Conservation (phyloP, 352 stramenopile genomes). For the Phytophthora sojae region DNA sequence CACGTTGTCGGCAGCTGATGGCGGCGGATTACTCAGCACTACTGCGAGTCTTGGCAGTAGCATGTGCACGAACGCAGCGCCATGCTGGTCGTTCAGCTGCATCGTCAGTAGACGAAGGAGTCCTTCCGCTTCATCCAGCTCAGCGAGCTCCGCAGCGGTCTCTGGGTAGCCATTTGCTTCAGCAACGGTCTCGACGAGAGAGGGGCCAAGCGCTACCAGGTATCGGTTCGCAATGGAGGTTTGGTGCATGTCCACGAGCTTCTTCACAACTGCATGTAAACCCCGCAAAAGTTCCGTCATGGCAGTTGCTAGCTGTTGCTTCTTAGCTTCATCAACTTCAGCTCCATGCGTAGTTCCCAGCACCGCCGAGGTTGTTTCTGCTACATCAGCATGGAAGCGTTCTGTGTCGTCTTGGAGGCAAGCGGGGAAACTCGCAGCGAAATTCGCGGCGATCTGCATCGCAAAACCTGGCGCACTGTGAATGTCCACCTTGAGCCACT, state of each 20-base stretch:
- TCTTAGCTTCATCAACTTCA: constrained; percentile 20
- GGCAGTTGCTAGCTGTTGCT: constrained; percentile 31
- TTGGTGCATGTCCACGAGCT: constrained; percentile 57
- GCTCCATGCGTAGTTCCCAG: constrained; percentile 17
- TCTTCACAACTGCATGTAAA: constrained; percentile 43
- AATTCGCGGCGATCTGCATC: constrained; percentile 52
- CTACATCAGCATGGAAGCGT: constrained; percentile 52
- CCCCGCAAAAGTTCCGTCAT: constrained; percentile 46
- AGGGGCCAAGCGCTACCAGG: constrained; percentile 48
- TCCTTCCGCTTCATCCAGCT: constrained; percentile 54
- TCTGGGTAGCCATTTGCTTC: constrained; percentile 34
- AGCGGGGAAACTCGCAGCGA: constrained; percentile 38
- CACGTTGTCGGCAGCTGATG: constrained; percentile 18
- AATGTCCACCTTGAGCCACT: constrained; percentile 54
- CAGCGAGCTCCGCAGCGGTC: constrained; percentile 30
- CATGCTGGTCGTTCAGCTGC: constrained; percentile 58
- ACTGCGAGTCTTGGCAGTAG: constrained; percentile 62
- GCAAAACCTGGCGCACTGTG: constrained; percentile 44
- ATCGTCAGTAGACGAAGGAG: constrained; percentile 56
- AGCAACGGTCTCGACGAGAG: constrained; percentile 45
- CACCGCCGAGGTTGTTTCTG: constrained; percentile 24
- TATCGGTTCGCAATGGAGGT: constrained; percentile 49
- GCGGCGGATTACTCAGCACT: constrained; percentile 36
- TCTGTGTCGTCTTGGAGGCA: constrained; percentile 37
- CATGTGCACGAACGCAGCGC: constrained; percentile 61